A percentile compares a stretch with the other conserved stretches of the same genome.
Evolutionary conservation across 2,329 filamentous ascomycete species (phyloP).

Genomic region (Aurifilum marmelostoma): DNA sequence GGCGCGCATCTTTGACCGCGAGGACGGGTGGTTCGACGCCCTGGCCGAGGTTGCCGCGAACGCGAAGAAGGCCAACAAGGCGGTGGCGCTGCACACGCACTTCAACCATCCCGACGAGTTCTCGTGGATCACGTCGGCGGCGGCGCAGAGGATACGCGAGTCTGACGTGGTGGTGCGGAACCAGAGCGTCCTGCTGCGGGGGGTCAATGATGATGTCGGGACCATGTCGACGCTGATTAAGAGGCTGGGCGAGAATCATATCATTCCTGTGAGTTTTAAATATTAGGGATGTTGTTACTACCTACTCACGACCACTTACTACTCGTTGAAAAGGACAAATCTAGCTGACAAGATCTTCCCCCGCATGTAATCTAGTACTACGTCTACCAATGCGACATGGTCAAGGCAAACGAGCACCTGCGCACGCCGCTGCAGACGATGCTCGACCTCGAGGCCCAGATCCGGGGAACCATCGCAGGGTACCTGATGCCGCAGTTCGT

Average conservation of each 20-base stretch:
- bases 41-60: slow-evolving; percentile 55
- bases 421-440: slow-evolving; percentile 64
- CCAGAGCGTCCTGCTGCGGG: slow-evolving; percentile 61
- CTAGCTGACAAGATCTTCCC: neutral
- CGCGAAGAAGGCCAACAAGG: slow-evolving; percentile 58
- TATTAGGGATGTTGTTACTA: too few relatives aligned
- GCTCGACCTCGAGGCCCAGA: slow-evolving; percentile 58
- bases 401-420: slow-evolving; percentile 62
- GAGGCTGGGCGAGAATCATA: slow-evolving; percentile 57
- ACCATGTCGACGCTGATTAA: slow-evolving; percentile 59
- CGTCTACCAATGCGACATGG: slow-evolving; percentile 68
- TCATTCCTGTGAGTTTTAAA: slow-evolving; percentile 54
- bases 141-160: slow-evolving; percentile 53
- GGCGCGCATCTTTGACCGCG: slow-evolving; percentile 53
- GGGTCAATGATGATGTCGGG: slow-evolving; percentile 58
- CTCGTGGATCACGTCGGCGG: slow-evolving; percentile 60
- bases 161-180: slow-evolving; percentile 61
- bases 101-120: slow-evolving; percentile 67
- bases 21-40: slow-evolving; percentile 57
- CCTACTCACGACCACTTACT: too few relatives aligned
- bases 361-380: slow-evolving; percentile 53
- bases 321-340: too few relatives aligned
- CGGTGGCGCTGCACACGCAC: slow-evolving; percentile 66
- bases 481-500: slow-evolving; percentile 67
- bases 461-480: slow-evolving; percentile 64